Evolutionary conservation across 495 filamentous ascomycete species (phyloP).

Genomic region (Xylaria palmicola): DNA sequence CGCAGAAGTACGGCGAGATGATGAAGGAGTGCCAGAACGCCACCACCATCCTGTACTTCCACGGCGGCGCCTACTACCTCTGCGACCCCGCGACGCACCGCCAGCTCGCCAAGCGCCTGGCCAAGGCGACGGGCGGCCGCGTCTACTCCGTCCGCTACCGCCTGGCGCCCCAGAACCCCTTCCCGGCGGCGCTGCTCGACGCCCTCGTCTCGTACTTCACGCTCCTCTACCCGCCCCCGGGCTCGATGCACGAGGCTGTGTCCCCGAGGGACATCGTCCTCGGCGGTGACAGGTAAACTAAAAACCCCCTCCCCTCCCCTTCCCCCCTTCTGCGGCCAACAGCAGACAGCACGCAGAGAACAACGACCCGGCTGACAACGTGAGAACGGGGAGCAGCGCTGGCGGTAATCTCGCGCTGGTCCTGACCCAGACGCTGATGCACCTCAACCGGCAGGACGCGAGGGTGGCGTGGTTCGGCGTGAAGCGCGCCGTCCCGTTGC

Average conservation of each 20-base stretch:
- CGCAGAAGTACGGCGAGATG: slow-evolving; percentile 68
- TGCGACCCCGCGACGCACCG: slow-evolving; percentile 74
- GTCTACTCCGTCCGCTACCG: slow-evolving; percentile 83
- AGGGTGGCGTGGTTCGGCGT: slow-evolving; percentile 64
- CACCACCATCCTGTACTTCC: slow-evolving; percentile 80
- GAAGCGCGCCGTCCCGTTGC: slow-evolving; percentile 57
- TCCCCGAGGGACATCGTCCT: slow-evolving; percentile 70
- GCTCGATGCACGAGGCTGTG: slow-evolving; percentile 69
- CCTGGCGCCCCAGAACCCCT: slow-evolving; percentile 79
- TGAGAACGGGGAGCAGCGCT: slow-evolving; percentile 48
- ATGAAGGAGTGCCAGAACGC: slow-evolving; percentile 65
- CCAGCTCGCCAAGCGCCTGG: slow-evolving; percentile 44
- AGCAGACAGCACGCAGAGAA: too few relatives aligned
- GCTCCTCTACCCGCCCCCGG: slow-evolving; percentile 75
- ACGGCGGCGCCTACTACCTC: slow-evolving; percentile 83
- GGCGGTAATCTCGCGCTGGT: slow-evolving; percentile 75
- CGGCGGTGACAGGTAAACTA: slow-evolving; percentile 71
- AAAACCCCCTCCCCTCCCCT: neutral
- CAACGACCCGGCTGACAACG: neutral
- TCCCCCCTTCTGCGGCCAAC: too few relatives aligned
- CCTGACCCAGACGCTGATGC: slow-evolving; percentile 71
- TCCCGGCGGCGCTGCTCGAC: slow-evolving; percentile 81
- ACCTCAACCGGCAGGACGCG: slow-evolving; percentile 57
- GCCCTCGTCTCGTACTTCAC: slow-evolving; percentile 79
- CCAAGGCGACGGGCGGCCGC: slow-evolving; percentile 54